Evolutionary conservation across 176 grass and related monocot genomes (phyloP).

Genomic region (Otatea glauca): DNA sequence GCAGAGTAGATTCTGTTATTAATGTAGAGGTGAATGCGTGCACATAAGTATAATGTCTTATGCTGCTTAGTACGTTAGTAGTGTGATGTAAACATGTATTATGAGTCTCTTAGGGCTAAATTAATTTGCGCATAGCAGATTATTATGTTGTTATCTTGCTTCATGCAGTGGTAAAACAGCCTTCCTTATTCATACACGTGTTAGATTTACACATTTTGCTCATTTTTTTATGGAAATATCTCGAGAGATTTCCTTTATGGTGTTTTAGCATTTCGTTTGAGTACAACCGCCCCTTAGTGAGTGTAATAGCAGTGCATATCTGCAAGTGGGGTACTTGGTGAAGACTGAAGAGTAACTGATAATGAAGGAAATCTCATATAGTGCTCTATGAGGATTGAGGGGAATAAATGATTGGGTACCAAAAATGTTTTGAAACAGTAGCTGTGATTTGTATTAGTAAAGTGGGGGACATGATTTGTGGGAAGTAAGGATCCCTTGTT

Average conservation of each 20-base stretch:
- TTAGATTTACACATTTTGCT: not conserved
- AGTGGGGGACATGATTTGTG: not conserved
- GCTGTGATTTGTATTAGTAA: not conserved
- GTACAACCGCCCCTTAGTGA: not conserved
- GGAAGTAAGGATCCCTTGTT: constrained; percentile 4
- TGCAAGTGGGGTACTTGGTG: not conserved
- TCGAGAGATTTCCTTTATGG: not conserved
- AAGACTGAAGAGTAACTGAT: constrained; percentile 2
- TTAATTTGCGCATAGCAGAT: not conserved
- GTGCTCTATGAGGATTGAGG: too few species aligned
- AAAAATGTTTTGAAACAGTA: not conserved
- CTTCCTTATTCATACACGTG: not conserved
- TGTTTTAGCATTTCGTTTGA: not conserved
- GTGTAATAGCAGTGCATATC: not conserved
- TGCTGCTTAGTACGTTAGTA: not conserved
- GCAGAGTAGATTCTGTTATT: not conserved
- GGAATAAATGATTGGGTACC: not conserved
- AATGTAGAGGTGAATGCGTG: constrained; percentile 4
- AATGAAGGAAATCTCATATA: constrained; percentile 11
- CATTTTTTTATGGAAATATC: not conserved
- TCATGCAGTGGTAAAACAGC: not conserved
- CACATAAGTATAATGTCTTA: not conserved
- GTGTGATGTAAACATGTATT: not conserved
- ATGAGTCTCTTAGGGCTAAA: not conserved
- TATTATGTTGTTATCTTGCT: not conserved